Evolutionary conservation across 345 rosid genomes (phyloP).

Genomic region (Eucalyptus pumila): DNA sequence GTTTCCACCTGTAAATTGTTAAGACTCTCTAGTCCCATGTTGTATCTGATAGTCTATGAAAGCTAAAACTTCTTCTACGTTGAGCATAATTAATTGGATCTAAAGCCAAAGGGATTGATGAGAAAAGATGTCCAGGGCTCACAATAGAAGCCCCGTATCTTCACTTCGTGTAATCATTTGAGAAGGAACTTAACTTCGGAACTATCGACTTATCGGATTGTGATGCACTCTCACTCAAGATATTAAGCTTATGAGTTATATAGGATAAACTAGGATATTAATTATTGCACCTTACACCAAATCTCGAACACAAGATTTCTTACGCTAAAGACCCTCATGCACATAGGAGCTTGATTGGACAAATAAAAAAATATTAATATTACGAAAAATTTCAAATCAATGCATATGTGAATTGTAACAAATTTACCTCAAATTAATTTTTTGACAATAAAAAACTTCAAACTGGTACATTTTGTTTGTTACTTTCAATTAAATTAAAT

Average conservation of each 20-base stretch:
- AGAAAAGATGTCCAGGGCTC: neutral
- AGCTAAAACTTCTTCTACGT: neutral
- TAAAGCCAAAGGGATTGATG: neutral
- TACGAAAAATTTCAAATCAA: accelerated
- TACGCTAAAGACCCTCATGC: neutral
- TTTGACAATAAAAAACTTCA: accelerated
- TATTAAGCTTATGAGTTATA: neutral
- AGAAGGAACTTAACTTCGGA: neutral
- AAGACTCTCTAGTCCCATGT: accelerated
- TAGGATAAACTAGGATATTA: neutral
- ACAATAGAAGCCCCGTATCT: neutral
- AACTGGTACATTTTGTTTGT: accelerated
- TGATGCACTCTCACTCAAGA: neutral
- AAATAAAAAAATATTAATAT: neutral
- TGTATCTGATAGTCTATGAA: neutral
- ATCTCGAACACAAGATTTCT: neutral
- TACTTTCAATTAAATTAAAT: too few relatives aligned
- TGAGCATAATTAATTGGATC: neutral
- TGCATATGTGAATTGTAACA: accelerated
- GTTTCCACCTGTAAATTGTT: neutral
- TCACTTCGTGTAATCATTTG: neutral
- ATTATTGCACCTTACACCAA: neutral
- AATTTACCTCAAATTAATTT: accelerated
- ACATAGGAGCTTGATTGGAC: neutral
- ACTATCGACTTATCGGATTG: accelerated